Evolutionary conservation across 495 filamentous ascomycete genomes (phyloP), one percentile per base, ranked within the genome.

Genomic region (Emericellopsis terricola): DNA sequence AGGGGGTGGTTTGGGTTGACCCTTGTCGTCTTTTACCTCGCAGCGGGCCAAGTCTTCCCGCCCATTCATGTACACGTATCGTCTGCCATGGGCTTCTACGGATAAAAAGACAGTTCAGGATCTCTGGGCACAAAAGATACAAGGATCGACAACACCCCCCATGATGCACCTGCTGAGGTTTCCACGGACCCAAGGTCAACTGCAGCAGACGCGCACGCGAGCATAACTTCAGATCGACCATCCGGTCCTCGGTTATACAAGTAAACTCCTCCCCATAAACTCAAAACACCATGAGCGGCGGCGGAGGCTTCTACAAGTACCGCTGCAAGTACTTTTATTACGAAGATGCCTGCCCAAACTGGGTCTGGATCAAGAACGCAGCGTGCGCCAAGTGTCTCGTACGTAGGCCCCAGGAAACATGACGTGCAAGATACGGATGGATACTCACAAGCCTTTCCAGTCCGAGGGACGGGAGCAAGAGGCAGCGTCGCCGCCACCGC

Each of bases 241-340:
- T 29, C 35, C 24, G 10, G 1, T 9, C 4, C 10, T 15, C 3
- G 20, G 13, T 20, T 9, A 9, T 29, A 20, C 17, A 24, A 4
- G 10, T 17, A 29, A 9, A 30, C 28, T 31, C 15, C 15, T 8
- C 26, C 19, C 9, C 16, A 18, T 19, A 37, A 36, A 17, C 15
- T n/a, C 33, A 28, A n/a, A 27, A 33, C 50, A 63, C 29, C 28
- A 73, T 71, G 65, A 67, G 63, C 41, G 62, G 66, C 28, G 59
- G 63, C 42, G 64, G 64, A 38, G 69, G 70, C 36, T 73, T 59
- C 42, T 73, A 70, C 47, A 69, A 63, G 53, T 73, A 65, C 46
- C 58, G 65, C 16, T 75, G 70, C 64, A 75, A 71, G 46, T 57
- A 72, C 51, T 73, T 64, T 38, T n/a, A n/a, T n/a, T 59, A 59